These are phyloP conservation scores for Pythium diclinum DNA, from an alignment of 352 stramenopile species.

Conservation along the genomic window DNA sequence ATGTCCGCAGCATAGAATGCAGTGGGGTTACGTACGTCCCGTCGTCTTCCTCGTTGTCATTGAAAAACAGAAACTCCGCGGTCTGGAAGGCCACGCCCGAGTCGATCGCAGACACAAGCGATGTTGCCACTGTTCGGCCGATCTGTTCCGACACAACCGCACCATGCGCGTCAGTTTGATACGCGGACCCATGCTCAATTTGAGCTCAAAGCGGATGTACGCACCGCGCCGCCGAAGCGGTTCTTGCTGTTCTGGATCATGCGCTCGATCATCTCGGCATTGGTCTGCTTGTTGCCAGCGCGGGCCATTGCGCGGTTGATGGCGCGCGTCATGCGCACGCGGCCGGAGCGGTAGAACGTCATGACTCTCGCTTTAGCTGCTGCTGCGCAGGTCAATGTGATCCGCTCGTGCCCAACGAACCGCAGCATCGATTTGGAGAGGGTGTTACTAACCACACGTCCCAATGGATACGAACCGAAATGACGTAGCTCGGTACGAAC, in stretches of 20 bases:
- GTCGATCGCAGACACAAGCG: slow-evolving; percentile 49
- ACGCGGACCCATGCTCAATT: neutral
- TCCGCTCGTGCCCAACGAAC: slow-evolving; percentile 21
- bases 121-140: slow-evolving; percentile 40
- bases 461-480: slow-evolving; percentile 3
- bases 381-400: slow-evolving; percentile 17
- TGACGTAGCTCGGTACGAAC: neutral
- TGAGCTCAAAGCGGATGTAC: slow-evolving; percentile 10
- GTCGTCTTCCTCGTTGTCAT: slow-evolving; percentile 75
- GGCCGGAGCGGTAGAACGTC: slow-evolving; percentile 69
- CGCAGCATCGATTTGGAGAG: slow-evolving; percentile 19
- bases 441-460: neutral
- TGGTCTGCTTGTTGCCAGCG: slow-evolving; percentile 43
- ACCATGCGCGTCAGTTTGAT: neutral
- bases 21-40: slow-evolving; percentile 52
- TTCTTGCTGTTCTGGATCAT: slow-evolving; percentile 63
- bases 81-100: slow-evolving; percentile 54
- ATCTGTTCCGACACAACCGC: slow-evolving; percentile 31
- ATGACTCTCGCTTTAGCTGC: slow-evolving; percentile 28
- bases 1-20: neutral
- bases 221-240: slow-evolving; percentile 62
- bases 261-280: slow-evolving; percentile 49
- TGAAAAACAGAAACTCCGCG: slow-evolving; percentile 71
- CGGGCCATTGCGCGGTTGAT: slow-evolving; percentile 60
- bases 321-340: slow-evolving; percentile 62